Evolutionary conservation across 768 basidiomycete species (phyloP).

Genomic region (Calocybe cyanea): DNA sequence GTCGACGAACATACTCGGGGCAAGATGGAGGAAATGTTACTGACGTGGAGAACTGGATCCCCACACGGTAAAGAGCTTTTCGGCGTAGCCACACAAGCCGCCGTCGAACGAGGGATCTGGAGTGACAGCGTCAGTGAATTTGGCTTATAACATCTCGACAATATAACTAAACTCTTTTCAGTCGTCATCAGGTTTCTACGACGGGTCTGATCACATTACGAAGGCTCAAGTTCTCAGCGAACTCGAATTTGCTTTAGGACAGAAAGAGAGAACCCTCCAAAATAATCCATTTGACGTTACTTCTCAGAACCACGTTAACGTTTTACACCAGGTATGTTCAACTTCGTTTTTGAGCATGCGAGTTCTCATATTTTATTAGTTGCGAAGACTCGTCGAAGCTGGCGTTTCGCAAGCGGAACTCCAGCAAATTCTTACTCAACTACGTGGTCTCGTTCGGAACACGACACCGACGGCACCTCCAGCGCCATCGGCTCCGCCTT

Average conservation of each 20-base stretch:
- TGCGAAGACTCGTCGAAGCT: conserved; percentile 69
- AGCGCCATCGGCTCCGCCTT: conserved; percentile 4
- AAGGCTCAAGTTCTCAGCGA: conserved; percentile 81
- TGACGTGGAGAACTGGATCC: conserved; percentile 90
- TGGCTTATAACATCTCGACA: conserved; percentile 7
- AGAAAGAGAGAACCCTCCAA: conserved; percentile 74
- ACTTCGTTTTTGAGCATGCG: conserved; percentile 1
- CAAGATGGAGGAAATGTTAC: conserved; percentile 98
- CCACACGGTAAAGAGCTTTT: conserved; percentile 82
- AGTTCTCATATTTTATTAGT: conserved; percentile 31
- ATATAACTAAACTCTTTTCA: conserved; percentile 14
- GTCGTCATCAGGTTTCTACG: conserved; percentile 29
- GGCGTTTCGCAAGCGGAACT: conserved; percentile 81
- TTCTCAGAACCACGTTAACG: conserved; percentile 67
- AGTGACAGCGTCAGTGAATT: conserved; percentile 46
- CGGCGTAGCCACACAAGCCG: conserved; percentile 70
- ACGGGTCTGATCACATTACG: conserved; percentile 48
- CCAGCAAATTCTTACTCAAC: conserved; percentile 67
- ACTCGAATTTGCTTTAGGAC: conserved; percentile 75
- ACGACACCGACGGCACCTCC: conserved; percentile 31
- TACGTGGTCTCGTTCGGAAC: conserved; percentile 58
- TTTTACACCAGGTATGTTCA: conserved; percentile 72
- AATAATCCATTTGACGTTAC: conserved; percentile 68
- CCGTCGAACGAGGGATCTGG: conserved; percentile 85
- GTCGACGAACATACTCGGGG: conserved; percentile 82